Conservation (phyloP, 805 yeast species). For the Isabelozyma rhagii region DNA sequence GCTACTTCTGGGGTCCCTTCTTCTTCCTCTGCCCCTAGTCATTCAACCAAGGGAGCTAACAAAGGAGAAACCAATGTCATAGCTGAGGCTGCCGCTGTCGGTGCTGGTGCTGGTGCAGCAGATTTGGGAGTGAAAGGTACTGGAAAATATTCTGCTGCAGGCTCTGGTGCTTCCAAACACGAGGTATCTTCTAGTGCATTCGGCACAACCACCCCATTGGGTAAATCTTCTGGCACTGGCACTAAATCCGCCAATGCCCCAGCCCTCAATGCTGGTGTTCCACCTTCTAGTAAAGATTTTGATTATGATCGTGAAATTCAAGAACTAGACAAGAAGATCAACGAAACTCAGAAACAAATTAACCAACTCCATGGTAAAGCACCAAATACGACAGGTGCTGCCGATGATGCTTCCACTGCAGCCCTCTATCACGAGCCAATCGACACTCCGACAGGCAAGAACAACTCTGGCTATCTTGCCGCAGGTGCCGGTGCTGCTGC, state of each 20-base stretch:
- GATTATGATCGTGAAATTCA: constrained; percentile 21
- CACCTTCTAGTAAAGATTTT: constrained; percentile 11
- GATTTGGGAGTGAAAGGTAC: neutral
- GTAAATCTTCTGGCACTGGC: no score
- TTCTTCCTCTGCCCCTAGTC: neutral
- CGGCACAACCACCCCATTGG: neutral
- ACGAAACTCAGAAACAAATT: constrained; percentile 21
- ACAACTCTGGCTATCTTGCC: neutral
- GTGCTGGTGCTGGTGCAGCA: constrained; percentile 12
- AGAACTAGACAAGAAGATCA: constrained; percentile 21
- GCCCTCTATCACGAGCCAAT: constrained; percentile 4
- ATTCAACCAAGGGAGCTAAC: neutral
- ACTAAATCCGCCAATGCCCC: neutral
- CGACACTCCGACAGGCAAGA: neutral
- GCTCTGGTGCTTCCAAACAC: neutral
- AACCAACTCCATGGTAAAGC: constrained; percentile 7
- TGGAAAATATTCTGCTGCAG: neutral
- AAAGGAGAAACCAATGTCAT: neutral
- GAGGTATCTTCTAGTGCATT: neutral
- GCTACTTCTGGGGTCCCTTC: neutral
- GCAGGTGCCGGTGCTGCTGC: constrained; percentile 9
- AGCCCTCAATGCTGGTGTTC: neutral
- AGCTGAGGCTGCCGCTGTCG: constrained; percentile 9
- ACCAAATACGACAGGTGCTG: neutral
- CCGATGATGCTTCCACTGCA: constrained; percentile 4